Conservation (phyloP, 2,329 filamentous ascomycete species). For the Zelopaecilomyces penicillatus region DNA sequence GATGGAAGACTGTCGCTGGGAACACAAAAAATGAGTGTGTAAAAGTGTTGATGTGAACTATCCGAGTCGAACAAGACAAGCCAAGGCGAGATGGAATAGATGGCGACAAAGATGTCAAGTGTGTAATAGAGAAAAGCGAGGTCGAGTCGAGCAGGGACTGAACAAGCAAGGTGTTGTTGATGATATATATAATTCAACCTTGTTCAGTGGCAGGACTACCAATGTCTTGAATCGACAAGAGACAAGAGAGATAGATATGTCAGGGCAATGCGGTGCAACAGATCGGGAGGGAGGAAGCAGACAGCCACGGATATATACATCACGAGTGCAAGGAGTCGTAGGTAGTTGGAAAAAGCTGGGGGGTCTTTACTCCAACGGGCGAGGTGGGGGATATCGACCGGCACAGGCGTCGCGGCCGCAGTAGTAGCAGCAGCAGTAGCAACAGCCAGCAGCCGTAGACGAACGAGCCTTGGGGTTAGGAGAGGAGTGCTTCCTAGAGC, state of each 20-base stretch:
- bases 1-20: no score
- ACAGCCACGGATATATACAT: slow-evolving; percentile 1
- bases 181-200: no score
- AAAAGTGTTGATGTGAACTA: no score
- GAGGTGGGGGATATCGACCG: slow-evolving; percentile 1
- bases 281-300: neutral
- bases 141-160: no score
- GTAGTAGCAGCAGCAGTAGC: neutral
- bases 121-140: no score
- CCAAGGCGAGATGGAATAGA: neutral
- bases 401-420: neutral
- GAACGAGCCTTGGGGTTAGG: no score
- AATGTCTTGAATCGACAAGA: no score
- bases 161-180: no score
- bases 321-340: neutral
- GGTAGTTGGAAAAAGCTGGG: neutral
- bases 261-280: neutral
- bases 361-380: neutral
- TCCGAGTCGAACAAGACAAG: neutral
- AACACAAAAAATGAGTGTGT: no score
- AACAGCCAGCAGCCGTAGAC: neutral
- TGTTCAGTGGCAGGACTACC: no score
- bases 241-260: neutral
- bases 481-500: no score
- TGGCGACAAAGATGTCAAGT: no score